Evolutionary conservation across 176 grass and related monocot genomes (phyloP).

Genomic region (Canna indica): DNA sequence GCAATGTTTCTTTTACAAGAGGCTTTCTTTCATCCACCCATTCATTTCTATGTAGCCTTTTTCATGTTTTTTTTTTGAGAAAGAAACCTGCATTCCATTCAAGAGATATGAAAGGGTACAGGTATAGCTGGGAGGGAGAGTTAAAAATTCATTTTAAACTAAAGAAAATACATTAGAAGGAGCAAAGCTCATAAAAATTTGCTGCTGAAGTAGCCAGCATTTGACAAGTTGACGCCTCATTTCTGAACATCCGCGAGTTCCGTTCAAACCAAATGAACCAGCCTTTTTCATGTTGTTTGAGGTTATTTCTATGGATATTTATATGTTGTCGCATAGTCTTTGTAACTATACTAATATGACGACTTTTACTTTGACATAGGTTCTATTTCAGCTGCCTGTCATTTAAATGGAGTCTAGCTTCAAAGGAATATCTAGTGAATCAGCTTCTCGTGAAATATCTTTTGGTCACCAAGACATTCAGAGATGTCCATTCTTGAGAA

Average conservation of each 20-base stretch:
- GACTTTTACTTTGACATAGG: not conserved
- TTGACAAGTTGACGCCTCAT: no score
- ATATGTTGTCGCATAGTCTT: not conserved
- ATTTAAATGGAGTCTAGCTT: slow-evolving; percentile 55
- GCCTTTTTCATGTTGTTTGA: not conserved
- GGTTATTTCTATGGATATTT: not conserved
- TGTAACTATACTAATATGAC: not conserved
- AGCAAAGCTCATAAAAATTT: no score
- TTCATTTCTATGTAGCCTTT: not conserved
- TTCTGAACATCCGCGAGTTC: no score
- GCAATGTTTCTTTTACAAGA: not conserved
- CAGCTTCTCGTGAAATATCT: slow-evolving; percentile 34
- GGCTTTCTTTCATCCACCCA: not conserved
- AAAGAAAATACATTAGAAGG: no score
- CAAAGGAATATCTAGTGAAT: slow-evolving; percentile 29
- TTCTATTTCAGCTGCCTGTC: not conserved
- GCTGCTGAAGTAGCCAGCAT: no score
- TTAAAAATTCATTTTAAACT: no score
- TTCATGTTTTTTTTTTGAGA: no score
- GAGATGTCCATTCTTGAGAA: slow-evolving; percentile 88
- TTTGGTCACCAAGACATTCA: slow-evolving; percentile 56
- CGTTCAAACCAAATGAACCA: no score
- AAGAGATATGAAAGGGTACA: no score
- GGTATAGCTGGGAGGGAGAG: no score
- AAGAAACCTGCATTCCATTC: no score